Evolutionary conservation across 2,329 filamentous ascomycete species (phyloP), one percentile per base, ranked within the genome.

Genomic region (Fusarium sp.): DNA sequence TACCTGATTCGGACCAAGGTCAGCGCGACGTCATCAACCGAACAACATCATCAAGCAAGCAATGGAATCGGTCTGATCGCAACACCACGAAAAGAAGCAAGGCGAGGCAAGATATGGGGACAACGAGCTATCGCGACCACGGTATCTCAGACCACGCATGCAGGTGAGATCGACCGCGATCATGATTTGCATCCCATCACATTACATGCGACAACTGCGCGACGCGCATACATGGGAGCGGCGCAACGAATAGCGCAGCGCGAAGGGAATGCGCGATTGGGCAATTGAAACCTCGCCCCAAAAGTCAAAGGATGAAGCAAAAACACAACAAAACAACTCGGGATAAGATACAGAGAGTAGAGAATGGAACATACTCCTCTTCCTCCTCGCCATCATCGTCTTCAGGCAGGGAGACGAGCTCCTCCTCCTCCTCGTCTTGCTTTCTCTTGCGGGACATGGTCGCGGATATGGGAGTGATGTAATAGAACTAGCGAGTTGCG

Each of bases 381-480:
- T 88, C 87, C 76, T 88, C 86, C 77, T 87, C 85, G 49, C 84
- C 85, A 68, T 87, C 85, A 56, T 85, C 84, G 56, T 84, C 86
- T 69, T 87, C 87, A 62, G 87, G 87, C 63, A 89, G 85, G 70
- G 87, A 87, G 70, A 89, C 84, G 36, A 89, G 86, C 81, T 88
- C 86, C 67, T 88, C 86, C 74, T 87, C 85, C 73, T 87, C 86
- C 56, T 77, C 75, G 35, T 92, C 85, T 76, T 86, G 84, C 84
- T 87, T 87, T 83, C 86, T 86, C 86, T 88, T 88, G 78, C 87
- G 86, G 77, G 85, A 84, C 85, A 87, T 87, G 70, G 66, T 81
- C 36, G 57, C 55, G 66, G 65, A 57, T 62, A 56, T 60, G 44
- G 55, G 44, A 9, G 35, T 59, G 67, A 27, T 75, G 63, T 56